Percentiles rank a stretch among this genome's conserved stretches.
Evolutionary conservation across 441 rosid genomes (phyloP).

Genomic region (Pelargonium fulgidum): DNA sequence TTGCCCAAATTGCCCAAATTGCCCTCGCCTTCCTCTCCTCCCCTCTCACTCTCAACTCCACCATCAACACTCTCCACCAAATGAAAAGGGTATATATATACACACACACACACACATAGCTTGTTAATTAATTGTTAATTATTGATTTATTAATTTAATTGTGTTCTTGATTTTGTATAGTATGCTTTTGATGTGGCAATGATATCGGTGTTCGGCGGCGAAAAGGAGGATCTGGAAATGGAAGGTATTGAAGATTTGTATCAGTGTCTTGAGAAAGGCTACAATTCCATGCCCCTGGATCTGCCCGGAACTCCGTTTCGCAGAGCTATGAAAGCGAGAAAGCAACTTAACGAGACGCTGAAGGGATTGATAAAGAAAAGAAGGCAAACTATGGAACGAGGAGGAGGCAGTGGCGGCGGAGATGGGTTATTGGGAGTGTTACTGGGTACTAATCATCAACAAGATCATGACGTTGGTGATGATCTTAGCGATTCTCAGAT

Average conservation of each 20-base stretch:
- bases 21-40: constrained; percentile 44
- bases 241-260: constrained; percentile 58
- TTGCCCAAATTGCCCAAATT: constrained; percentile 60
- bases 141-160: too few species aligned
- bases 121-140: too few species aligned
- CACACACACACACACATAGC: not conserved
- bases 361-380: constrained; percentile 53
- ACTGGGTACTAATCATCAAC: constrained; percentile 33
- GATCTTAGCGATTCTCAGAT: constrained; percentile 66
- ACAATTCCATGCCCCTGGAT: constrained; percentile 86
- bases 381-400: constrained; percentile 37
- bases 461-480: constrained; percentile 15
- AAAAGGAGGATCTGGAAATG: constrained; percentile 38
- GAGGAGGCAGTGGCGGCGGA: constrained; percentile 15
- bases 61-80: constrained; percentile 58
- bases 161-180: constrained; percentile 21
- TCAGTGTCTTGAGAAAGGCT: constrained; percentile 67
- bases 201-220: constrained; percentile 54
- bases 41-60: constrained; percentile 12
- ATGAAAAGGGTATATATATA: constrained; percentile 55
- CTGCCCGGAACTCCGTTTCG: constrained; percentile 73
- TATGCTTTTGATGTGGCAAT: constrained; percentile 92
- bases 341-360: constrained; percentile 43
- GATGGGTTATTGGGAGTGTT: constrained; percentile 57
- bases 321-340: constrained; percentile 82